Percentiles rank a stretch among this genome's conserved stretches.
These are phyloP conservation scores for Teunomyces cretensis DNA, from an alignment of 805 yeast species.

Conservation along the genomic window DNA sequence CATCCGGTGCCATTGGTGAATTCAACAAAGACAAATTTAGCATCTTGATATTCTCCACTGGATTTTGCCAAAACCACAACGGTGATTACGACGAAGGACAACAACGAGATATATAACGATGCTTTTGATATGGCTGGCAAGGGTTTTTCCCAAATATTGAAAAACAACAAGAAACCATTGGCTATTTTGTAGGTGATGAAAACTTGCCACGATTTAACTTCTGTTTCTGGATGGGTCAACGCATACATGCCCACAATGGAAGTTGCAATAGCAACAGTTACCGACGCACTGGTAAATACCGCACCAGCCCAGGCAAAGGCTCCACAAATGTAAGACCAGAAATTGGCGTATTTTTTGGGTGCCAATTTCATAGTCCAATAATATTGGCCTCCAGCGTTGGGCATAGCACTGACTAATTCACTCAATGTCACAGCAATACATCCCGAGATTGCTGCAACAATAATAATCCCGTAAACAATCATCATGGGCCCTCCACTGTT, in stretches of 20 bases:
- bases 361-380: constrained; percentile 59
- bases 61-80: constrained; percentile 53
- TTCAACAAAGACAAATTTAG: constrained; percentile 53
- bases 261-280: constrained; percentile 52
- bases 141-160: constrained; percentile 51
- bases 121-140: constrained; percentile 51
- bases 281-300: constrained; percentile 61
- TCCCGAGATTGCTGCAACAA: constrained; percentile 46
- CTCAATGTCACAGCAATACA: constrained; percentile 51
- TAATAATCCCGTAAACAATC: constrained; percentile 56
- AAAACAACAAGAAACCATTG: constrained; percentile 42
- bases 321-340: constrained; percentile 60
- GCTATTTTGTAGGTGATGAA: constrained; percentile 49
- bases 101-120: constrained; percentile 52
- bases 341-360: constrained; percentile 46
- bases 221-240: constrained; percentile 36
- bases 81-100: constrained; percentile 54
- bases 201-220: constrained; percentile 51
- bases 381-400: constrained; percentile 60
- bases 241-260: constrained; percentile 53
- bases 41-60: constrained; percentile 50
- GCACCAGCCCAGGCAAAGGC: constrained; percentile 62
- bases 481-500: constrained; percentile 59
- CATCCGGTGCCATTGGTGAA: constrained; percentile 62
- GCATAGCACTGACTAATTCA: constrained; percentile 54